Evolutionary conservation across 1,284 basidiomycete genomes (phyloP), one percentile per base, ranked within the genome.

Genomic region (Naganishia albida): DNA sequence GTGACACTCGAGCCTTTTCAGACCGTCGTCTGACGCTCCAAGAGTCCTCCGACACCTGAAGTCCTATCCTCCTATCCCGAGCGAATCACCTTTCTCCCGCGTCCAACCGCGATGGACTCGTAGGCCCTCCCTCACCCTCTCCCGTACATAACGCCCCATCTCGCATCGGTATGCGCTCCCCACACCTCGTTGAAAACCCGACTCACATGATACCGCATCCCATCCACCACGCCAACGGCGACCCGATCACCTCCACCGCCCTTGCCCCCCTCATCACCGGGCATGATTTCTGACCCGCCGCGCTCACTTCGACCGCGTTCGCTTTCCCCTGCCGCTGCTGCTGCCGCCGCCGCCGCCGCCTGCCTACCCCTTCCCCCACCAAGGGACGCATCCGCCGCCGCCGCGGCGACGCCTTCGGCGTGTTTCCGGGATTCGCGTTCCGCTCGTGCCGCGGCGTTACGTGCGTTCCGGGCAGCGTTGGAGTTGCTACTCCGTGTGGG

Each of bases 121-220:
- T 4, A 43, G 6, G 7, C 42, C n/a, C 4, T 43, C 42, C n/a
- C 42, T 20, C n/a, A 16, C 16, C 13, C 16, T 43, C 42, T 7
- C 13, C n/a, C 42, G 16, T 15, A 43, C 42, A 43, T 15, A 43
- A 3, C 16, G 3, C 16, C 42, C 34, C n/a, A n/a, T n/a, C n/a
- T n/a, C n/a, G n/a, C n/a, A n/a, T n/a, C n/a, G n/a, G n/a, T n/a
- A n/a, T n/a, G n/a, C n/a, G n/a, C n/a, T n/a, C n/a, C 15, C 42
- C 4, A 44, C 42, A 6, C 4, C 42, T 18, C 13, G 2, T n/a
- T 20, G 38, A 54, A 2, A 26, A 8, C n/a, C 16, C 2, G 23
- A 59, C 44, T 13, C 46, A 59, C 56, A 25, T 59, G 56, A 38
- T 59, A 59, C 43, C 46, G 38, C 56, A 59, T 59, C 8, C 56